phyloP scores from a whole-genome alignment of 371 early-diverging fungal species.

The Enterocytospora artemiae region DNA sequence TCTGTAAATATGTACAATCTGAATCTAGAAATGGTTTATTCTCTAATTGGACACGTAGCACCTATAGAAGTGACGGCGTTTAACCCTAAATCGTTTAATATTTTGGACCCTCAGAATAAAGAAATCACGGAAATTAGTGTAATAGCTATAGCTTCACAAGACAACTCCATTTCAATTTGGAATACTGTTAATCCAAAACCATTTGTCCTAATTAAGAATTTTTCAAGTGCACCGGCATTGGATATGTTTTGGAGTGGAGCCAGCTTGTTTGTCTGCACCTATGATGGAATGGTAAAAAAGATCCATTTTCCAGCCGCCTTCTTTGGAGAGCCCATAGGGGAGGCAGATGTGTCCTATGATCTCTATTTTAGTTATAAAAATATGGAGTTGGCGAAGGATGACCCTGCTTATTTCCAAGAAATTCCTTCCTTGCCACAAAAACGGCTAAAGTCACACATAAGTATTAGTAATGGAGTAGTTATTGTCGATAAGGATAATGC shows the following conservation, averaged over 20 bases:
- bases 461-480: background rate
- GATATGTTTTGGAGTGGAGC: constrained; percentile 55
- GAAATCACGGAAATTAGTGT: constrained; percentile 9
- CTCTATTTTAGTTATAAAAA: constrained; percentile 7
- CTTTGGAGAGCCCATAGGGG: constrained; percentile 34
- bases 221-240: constrained; percentile 49
- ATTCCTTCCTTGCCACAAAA: background rate
- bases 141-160: constrained; percentile 55
- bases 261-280: constrained; percentile 46
- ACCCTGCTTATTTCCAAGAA: background rate
- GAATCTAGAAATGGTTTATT: constrained; percentile 30
- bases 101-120: background rate
- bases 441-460: background rate
- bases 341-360: constrained; percentile 7
- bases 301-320: constrained; percentile 43
- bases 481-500: background rate
- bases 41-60: constrained; percentile 56
- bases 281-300: constrained; percentile 53
- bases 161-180: constrained; percentile 55
- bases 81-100: constrained; percentile 31
- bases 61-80: constrained; percentile 45
- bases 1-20: constrained; percentile 45
- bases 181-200: constrained; percentile 43
- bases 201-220: constrained; percentile 55
- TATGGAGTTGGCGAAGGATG: constrained; percentile 14